A percentile compares a stretch with the other conserved stretches of the same genome.
These are phyloP conservation scores for Mortierella alpina DNA, from an alignment of 192 early-diverging fungal genomes.

Conservation along the genomic window DNA sequence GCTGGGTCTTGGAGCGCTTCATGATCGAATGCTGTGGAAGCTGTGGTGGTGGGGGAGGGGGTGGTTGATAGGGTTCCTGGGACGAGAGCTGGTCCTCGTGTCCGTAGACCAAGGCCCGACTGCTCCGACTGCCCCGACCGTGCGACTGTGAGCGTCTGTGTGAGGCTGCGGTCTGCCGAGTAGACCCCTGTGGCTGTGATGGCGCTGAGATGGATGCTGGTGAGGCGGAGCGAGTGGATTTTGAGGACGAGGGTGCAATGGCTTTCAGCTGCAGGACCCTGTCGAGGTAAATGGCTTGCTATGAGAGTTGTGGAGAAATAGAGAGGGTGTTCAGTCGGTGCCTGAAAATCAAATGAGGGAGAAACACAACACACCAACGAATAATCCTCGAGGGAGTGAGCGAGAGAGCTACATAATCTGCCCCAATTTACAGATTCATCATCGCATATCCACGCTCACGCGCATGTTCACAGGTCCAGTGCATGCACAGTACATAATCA, in stretches of 20 bases:
- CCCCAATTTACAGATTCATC: background rate
- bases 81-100: constrained; percentile 12
- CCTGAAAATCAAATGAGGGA: constrained; percentile 9
- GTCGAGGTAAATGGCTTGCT: constrained; percentile 53
- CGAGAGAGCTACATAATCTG: background rate
- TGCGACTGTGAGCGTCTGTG: background rate
- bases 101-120: background rate
- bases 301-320: constrained; percentile 6
- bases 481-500: background rate
- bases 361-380: background rate
- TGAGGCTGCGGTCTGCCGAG: background rate
- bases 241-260: background rate
- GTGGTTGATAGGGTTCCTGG: constrained; percentile 14
- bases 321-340: constrained; percentile 19
- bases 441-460: background rate
- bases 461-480: too few relatives aligned
- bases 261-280: constrained; percentile 34
- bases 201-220: background rate
- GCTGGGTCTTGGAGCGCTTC: constrained; percentile 34
- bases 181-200: too few relatives aligned
- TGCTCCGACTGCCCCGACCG: too few relatives aligned
- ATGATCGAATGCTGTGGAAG: constrained; percentile 6
- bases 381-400: background rate
- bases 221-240: background rate
- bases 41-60: constrained; percentile 11